phyloP scores from a whole-genome alignment of 176 grass and related monocot species.

The Triticum turgidum region DNA sequence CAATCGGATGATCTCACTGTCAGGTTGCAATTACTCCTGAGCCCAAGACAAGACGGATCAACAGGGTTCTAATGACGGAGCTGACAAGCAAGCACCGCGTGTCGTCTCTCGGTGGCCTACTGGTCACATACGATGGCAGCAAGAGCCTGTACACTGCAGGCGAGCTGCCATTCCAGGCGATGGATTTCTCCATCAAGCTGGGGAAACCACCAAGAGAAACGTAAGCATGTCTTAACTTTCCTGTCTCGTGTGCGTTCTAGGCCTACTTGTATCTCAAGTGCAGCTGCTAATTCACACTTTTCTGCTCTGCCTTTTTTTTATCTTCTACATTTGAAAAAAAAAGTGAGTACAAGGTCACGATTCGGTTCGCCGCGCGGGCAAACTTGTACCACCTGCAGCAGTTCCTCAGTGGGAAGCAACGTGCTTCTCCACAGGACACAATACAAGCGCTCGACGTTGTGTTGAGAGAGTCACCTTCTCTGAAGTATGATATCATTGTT shows the following conservation, averaged over 20 bases:
- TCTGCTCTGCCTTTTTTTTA: neutral
- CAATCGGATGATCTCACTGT: neutral
- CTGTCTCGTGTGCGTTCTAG: neutral
- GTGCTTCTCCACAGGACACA: conserved; percentile 55
- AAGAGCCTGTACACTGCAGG: conserved; percentile 78
- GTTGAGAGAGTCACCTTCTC: conserved; percentile 65
- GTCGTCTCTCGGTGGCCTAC: conserved; percentile 30
- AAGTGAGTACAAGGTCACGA: conserved; percentile 60
- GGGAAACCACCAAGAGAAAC: conserved; percentile 27
- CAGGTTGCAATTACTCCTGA: conserved; percentile 67
- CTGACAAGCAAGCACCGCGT: conserved; percentile 37
- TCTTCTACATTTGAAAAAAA: conserved; percentile 37
- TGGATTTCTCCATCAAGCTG: conserved; percentile 67
- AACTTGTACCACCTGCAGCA: conserved; percentile 55
- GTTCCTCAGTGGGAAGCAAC: conserved; percentile 43
- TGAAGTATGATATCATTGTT: conserved; percentile 41
- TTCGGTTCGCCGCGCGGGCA: conserved; percentile 37
- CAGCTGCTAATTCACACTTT: conserved; percentile 23
- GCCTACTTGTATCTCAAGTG: neutral
- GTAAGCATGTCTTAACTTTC: conserved; percentile 15
- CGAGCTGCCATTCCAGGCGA: conserved; percentile 58
- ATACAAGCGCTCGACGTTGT: conserved; percentile 83
- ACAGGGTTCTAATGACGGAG: conserved; percentile 60
- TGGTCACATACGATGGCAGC: conserved; percentile 68
- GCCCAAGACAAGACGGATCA: conserved; percentile 42